A percentile compares a stretch with the other conserved stretches of the same genome.
phyloP scores from a whole-genome alignment of 768 basidiomycete genomes.

The Kwoniella botswanensis region DNA sequence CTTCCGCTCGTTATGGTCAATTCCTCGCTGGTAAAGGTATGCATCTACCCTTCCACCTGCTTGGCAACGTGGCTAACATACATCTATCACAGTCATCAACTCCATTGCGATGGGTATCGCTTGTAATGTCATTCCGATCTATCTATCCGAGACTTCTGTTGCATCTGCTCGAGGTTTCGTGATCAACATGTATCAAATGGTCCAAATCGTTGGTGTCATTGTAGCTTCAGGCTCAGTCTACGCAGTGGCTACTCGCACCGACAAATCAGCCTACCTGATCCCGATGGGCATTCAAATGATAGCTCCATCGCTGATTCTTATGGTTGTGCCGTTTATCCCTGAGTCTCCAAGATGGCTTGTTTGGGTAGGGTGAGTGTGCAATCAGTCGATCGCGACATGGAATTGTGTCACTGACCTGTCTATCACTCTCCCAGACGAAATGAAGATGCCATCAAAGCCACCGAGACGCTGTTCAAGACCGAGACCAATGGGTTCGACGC shows the following conservation, averaged over 20 bases:
- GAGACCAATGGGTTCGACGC: constrained; percentile 28
- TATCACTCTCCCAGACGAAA: neutral
- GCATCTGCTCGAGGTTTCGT: constrained; percentile 25
- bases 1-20: constrained; percentile 33
- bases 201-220: constrained; percentile 46
- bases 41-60: neutral
- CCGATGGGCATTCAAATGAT: constrained; percentile 29
- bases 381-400: neutral
- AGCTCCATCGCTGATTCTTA: constrained; percentile 18
- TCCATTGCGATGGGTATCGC: constrained; percentile 31
- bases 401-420: neutral
- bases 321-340: constrained; percentile 13
- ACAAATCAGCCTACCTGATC: constrained; percentile 30
- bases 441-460: constrained; percentile 13
- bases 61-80: constrained; percentile 2
- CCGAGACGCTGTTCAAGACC: constrained; percentile 25
- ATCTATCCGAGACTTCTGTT: constrained; percentile 28
- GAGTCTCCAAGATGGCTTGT: constrained; percentile 25
- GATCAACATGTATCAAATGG: constrained; percentile 26
- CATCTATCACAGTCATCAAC: constrained; percentile 16
- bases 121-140: constrained; percentile 20
- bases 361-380: constrained; percentile 23
- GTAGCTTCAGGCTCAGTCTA: constrained; percentile 40
- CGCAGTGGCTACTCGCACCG: constrained; percentile 16
- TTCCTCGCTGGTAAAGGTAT: constrained; percentile 42